phyloP scores from a whole-genome alignment of 768 basidiomycete species.

The Zangia roseola region DNA sequence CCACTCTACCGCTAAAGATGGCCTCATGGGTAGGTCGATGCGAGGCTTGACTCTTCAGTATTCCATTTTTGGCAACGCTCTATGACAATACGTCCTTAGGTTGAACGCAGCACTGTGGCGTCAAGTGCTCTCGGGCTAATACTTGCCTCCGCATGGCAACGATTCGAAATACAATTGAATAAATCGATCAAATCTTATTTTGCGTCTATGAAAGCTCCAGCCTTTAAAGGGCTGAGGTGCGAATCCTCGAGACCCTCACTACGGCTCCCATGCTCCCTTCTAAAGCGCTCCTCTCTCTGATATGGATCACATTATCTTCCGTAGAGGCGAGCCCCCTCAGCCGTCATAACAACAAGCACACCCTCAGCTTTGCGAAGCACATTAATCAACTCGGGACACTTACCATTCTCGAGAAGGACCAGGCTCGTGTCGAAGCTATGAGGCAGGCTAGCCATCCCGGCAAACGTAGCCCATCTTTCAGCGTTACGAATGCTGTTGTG shows the following conservation, averaged over 20 bases:
- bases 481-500: conserved; percentile 21
- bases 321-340: conserved; percentile 15
- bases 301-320: conserved; percentile 11
- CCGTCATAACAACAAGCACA: conserved; percentile 1
- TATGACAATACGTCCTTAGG: too few species aligned
- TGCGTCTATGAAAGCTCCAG: too few species aligned
- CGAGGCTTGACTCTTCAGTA: too few species aligned
- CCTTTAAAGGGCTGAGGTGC: background rate
- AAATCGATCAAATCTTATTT: too few species aligned
- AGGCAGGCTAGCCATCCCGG: background rate
- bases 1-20: too few species aligned
- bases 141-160: too few species aligned
- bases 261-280: conserved; percentile 12
- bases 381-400: conserved; percentile 9
- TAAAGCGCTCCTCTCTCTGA: conserved; percentile 5
- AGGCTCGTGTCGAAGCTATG: conserved; percentile 12
- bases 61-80: too few species aligned
- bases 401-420: conserved; percentile 14
- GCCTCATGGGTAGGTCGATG: too few species aligned
- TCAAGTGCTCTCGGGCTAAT: too few species aligned
- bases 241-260: background rate
- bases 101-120: too few species aligned
- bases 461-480: conserved; percentile 8
- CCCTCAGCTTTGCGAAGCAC: conserved; percentile 12
- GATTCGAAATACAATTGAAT: too few species aligned